A percentile compares a stretch with the other conserved stretches of the same genome.
Evolutionary conservation across 169 alveolate genomes (phyloP).

Genomic region (Plasmodium vivax): DNA sequence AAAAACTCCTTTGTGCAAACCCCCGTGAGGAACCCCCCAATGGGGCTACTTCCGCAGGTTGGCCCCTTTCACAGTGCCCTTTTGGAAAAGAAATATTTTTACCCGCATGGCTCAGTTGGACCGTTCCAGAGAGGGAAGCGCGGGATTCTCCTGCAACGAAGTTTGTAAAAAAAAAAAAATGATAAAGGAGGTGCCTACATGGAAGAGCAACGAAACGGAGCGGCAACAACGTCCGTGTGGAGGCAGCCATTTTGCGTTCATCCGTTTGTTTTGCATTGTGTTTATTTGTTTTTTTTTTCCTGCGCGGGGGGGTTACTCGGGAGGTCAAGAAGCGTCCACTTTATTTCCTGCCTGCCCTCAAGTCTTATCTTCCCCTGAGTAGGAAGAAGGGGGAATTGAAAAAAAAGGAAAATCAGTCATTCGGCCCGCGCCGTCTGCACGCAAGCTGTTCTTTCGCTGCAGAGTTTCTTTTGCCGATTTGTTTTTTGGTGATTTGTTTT

Average conservation of each 20-base stretch:
- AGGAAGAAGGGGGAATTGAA: neutral
- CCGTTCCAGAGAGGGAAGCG: neutral
- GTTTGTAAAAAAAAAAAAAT: neutral
- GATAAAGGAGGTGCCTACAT: neutral
- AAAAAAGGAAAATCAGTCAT: neutral
- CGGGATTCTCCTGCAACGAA: neutral
- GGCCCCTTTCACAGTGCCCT: neutral
- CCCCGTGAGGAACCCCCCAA: neutral
- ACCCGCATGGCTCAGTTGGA: neutral
- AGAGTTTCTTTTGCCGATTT: neutral
- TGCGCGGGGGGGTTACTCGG: neutral
- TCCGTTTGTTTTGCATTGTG: neutral
- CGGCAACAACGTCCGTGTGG: neutral
- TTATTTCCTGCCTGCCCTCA: slow-evolving; percentile 32
- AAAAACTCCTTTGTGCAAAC: neutral
- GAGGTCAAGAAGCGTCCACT: slow-evolving; percentile 26
- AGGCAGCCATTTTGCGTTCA: neutral
- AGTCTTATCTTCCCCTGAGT: slow-evolving; percentile 27
- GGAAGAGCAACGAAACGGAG: neutral
- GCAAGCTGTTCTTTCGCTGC: neutral
- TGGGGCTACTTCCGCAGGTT: neutral
- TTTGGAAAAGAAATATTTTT: neutral
- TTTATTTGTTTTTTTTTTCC: neutral
- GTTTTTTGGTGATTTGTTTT: neutral
- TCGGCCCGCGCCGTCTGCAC: neutral